A percentile compares a stretch with the other conserved stretches of the same genome.
These are phyloP conservation scores for Suhomyces guaymorum DNA, from an alignment of 1,139 yeast genomes.

Conservation along the genomic window DNA sequence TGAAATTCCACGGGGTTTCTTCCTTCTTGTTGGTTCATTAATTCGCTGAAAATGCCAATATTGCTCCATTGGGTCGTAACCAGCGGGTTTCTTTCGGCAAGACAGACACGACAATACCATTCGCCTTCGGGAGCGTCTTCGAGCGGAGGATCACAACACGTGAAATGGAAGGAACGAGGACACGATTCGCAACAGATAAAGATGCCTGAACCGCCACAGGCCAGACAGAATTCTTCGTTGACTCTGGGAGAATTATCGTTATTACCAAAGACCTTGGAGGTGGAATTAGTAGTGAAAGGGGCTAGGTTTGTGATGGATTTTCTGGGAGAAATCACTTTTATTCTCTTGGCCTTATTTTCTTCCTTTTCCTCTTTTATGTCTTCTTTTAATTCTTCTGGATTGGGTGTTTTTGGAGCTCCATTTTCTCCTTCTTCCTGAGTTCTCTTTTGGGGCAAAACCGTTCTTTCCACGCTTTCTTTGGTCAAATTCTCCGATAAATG, in stretches of 20 bases:
- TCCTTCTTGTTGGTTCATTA: conserved; percentile 57
- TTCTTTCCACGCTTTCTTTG: conserved; percentile 12
- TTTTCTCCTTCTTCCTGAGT: conserved; percentile 1
- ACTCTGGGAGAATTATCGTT: conserved; percentile 37
- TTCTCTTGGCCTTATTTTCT: conserved; percentile 23
- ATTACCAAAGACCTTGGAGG: background rate
- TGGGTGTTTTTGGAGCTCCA: conserved; percentile 1
- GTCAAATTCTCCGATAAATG: conserved; percentile 13
- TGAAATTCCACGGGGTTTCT: conserved; percentile 73
- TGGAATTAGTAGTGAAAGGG: conserved; percentile 19
- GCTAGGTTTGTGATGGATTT: conserved; percentile 35
- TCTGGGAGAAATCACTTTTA: conserved; percentile 46
- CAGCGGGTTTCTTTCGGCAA: conserved; percentile 30
- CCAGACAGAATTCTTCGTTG: conserved; percentile 85
- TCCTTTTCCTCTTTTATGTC: conserved; percentile 7
- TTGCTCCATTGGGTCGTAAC: conserved; percentile 34
- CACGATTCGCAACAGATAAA: conserved; percentile 93
- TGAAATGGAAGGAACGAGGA: conserved; percentile 87
- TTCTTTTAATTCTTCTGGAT: conserved; percentile 1
- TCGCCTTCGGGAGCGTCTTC: conserved; percentile 83
- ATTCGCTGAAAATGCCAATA: conserved; percentile 61
- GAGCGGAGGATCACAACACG: conserved; percentile 88
- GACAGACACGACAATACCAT: conserved; percentile 86
- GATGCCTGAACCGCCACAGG: conserved; percentile 87
- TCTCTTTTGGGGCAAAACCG: conserved; percentile 9